Percentiles rank a stretch among this genome's conserved stretches.
phyloP scores from a whole-genome alignment of 75 land plant genomes.

The Pinus taeda region DNA sequence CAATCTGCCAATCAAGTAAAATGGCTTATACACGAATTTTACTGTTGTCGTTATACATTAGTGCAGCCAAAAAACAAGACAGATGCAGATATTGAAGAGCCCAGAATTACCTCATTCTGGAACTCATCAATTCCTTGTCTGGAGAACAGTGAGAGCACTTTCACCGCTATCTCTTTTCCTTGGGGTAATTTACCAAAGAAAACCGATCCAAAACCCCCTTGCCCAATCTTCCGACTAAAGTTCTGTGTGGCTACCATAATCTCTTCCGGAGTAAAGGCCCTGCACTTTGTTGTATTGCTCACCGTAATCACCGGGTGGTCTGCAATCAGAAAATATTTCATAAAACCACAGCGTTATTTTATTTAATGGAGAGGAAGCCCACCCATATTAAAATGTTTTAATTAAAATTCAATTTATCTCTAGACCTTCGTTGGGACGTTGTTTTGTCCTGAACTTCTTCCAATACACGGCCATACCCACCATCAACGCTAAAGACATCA shows the following conservation, averaged over 20 bases:
- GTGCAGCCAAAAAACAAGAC: background rate
- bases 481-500: background rate
- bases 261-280: background rate
- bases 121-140: background rate
- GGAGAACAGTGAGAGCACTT: background rate
- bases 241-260: background rate
- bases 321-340: no score
- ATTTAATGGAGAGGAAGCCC: background rate
- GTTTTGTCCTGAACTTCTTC: no score
- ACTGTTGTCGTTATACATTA: background rate
- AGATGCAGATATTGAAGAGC: background rate
- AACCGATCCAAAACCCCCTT: slow-evolving; percentile 1
- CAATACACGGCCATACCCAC: background rate
- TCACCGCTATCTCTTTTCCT: background rate
- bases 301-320: background rate
- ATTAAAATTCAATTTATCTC: no score
- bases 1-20: slow-evolving; percentile 6
- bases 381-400: no score
- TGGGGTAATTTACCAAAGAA: background rate
- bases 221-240: background rate
- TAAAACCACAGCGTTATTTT: no score
- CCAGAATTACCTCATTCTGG: background rate
- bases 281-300: background rate
- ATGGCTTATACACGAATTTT: background rate
- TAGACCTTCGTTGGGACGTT: no score